Evolutionary conservation across 176 grass and related monocot genomes (phyloP).

Genomic region (Panicum miliaceum): DNA sequence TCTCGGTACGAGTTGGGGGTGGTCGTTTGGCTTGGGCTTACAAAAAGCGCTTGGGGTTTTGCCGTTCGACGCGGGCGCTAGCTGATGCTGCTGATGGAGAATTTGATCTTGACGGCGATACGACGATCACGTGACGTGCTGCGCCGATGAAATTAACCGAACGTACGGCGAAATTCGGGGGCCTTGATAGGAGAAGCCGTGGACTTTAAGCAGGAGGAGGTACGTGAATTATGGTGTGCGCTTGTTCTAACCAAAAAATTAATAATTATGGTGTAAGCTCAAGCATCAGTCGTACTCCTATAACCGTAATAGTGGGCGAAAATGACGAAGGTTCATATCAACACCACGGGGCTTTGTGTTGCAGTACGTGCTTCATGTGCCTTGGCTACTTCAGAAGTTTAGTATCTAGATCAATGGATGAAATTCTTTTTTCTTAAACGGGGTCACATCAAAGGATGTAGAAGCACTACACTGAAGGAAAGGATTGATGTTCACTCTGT

Average conservation of each 20-base stretch:
- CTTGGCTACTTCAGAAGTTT: not conserved
- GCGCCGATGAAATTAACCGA: not conserved
- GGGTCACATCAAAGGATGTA: not conserved
- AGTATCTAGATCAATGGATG: not conserved
- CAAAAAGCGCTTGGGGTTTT: not conserved
- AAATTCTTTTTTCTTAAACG: not conserved
- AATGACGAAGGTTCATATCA: not conserved
- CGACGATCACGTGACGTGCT: not conserved
- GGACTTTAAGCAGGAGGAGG: not conserved
- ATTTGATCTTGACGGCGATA: not conserved
- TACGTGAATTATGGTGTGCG: constrained; percentile 31
- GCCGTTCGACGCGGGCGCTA: not conserved
- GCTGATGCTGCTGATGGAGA: not conserved
- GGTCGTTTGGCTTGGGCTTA: not conserved
- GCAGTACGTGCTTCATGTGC: not conserved
- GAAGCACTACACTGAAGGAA: constrained; percentile 13
- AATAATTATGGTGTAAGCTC: not conserved
- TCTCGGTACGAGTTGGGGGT: not conserved
- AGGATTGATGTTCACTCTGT: constrained; percentile 35
- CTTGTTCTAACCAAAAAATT: too few relatives aligned
- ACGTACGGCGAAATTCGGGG: not conserved
- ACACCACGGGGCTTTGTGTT: not conserved
- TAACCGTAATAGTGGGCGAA: not conserved
- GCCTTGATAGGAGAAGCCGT: not conserved
- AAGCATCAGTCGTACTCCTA: too few relatives aligned